phyloP scores from a whole-genome alignment of 2,329 filamentous ascomycete species.

The Claviceps digitariae region DNA sequence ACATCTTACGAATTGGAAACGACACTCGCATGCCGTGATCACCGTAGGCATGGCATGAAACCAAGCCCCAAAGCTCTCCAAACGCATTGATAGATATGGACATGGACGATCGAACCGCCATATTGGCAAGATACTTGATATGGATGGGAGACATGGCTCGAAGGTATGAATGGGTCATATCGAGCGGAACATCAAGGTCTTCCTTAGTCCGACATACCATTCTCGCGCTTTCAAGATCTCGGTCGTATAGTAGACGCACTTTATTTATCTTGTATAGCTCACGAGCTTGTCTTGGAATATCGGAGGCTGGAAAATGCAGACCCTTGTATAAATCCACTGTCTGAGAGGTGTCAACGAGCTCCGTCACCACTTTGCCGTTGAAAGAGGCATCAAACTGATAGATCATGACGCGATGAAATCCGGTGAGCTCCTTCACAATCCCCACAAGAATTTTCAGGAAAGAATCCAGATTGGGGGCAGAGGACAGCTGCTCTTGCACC shows the following conservation, averaged over 20 bases:
- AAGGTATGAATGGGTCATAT: conserved; percentile 74
- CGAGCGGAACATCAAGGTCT: conserved; percentile 61
- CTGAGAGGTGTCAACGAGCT: conserved; percentile 66
- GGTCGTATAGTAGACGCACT: conserved; percentile 74
- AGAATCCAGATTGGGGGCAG: conserved; percentile 53
- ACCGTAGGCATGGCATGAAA: conserved; percentile 76
- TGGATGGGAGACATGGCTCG: conserved; percentile 86
- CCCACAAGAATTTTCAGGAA: conserved; percentile 75
- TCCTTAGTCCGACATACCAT: conserved; percentile 66
- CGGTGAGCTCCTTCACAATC: conserved; percentile 77
- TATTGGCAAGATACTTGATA: conserved; percentile 74
- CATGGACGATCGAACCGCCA: conserved; percentile 90
- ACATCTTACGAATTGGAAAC: conserved; percentile 87
- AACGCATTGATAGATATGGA: conserved; percentile 86
- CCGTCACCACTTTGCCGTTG: conserved; percentile 79
- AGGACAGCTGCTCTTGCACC: conserved; percentile 73
- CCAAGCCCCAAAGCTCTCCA: conserved; percentile 73
- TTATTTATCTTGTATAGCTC: conserved; percentile 88
- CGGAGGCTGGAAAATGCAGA: conserved; percentile 75
- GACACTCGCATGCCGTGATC: conserved; percentile 72
- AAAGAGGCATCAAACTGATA: conserved; percentile 77
- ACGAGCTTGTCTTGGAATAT: conserved; percentile 72
- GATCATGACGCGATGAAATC: conserved; percentile 85
- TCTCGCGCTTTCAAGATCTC: conserved; percentile 65
- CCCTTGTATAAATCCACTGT: conserved; percentile 80